Base-by-base conservation (phyloP, 1,284 basidiomycete genomes). In the Cystobasidium slooffiae region DNA sequence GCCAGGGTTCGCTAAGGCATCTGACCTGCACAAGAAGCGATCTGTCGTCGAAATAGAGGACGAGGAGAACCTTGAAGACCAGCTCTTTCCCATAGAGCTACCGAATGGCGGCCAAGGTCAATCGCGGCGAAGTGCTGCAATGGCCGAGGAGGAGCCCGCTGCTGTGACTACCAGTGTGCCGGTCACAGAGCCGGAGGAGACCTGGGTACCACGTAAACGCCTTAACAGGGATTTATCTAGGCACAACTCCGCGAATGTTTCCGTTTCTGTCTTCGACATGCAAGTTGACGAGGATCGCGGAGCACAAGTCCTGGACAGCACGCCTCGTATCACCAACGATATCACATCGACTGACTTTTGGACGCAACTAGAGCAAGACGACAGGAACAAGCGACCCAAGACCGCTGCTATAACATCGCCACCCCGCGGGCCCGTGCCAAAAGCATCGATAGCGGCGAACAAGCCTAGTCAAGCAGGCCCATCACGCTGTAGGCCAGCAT, bases 1-100 rank as follows among this genome's bases (percentile, higher is more conserved):
- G 37, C 69, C 69, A 20, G 69, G 69, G 0, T 72, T 72, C 43
- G 44, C 58, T 22, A 72, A 72, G 31, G 69, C 69, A 4, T 63
- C 59, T 10, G 47, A 62, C 14, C n/a, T 69, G 24, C 41, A 47
- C 0, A 61, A 52, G 44, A 62, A 59, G 8, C 53, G 53, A 16
- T 44, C 41, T 3, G n/a, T 49, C 6, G 44, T 47, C 9, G 56
- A 43, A 43, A 41, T 43, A 1, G 43, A 58, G 6, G 68, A 69
- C n/a, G 68, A 69, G 9, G 22, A 49, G 12, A 55, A 69, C 14
- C 53, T 55, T 2, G 52, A 56, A 18, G n/a, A 51, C 64, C 64
- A 52, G 64, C 64, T 59, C 5, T 63, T 63, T 37, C 61, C 61
- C 24, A 44, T 2, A 6, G 41, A 51, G 24, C 10, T 1, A 14